phyloP scores from a whole-genome alignment of 768 basidiomycete genomes.

The Suillus sp. region DNA sequence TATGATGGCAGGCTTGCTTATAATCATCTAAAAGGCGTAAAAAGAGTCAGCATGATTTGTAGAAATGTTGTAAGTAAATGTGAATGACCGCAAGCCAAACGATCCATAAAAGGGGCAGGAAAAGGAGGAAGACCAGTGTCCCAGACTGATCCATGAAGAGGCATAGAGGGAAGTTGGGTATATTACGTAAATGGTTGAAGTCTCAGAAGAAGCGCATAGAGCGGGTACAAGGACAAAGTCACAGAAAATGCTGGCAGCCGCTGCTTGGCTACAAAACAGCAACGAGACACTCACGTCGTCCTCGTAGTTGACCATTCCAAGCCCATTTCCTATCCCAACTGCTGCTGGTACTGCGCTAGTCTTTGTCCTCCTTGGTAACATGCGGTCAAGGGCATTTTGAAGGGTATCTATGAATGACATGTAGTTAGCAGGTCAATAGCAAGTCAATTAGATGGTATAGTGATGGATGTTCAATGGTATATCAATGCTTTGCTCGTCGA shows the following conservation, averaged over 20 bases:
- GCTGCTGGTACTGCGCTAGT: constrained; percentile 38
- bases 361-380: constrained; percentile 28
- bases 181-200: constrained; percentile 37
- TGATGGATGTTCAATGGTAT: constrained; percentile 9
- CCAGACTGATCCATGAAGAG: constrained; percentile 45
- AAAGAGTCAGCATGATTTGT: constrained; percentile 20
- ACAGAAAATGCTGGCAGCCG: neutral
- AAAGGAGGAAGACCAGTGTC: constrained; percentile 60
- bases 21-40: constrained; percentile 66
- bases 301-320: constrained; percentile 62
- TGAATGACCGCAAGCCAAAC: constrained; percentile 68
- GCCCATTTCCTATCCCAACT: constrained; percentile 56
- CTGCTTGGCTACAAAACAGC: neutral
- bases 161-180: constrained; percentile 27
- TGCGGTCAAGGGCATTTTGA: constrained; percentile 33
- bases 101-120: constrained; percentile 65
- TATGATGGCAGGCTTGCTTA: constrained; percentile 80
- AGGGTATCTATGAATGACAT: constrained; percentile 31
- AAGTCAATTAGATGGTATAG: constrained; percentile 15
- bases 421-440: too few relatives aligned
- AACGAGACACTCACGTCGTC: constrained; percentile 63
- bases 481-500: neutral
- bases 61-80: constrained; percentile 16
- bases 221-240: constrained; percentile 9
- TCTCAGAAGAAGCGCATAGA: constrained; percentile 9